phyloP scores from a whole-genome alignment of 331 rosid genomes.

The Telfairia occidentalis region DNA sequence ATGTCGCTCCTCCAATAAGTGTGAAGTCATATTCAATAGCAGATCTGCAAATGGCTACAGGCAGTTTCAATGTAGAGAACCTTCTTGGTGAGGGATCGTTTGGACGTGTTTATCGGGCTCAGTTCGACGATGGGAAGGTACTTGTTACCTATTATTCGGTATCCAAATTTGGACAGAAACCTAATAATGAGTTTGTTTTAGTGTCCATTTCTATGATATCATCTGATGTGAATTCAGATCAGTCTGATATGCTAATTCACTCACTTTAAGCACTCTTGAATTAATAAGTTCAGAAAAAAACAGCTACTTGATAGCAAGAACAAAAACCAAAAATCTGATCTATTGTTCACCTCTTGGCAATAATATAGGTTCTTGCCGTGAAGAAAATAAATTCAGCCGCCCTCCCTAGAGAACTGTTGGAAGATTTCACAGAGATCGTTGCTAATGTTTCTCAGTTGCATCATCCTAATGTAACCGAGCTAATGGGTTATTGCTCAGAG shows the following conservation, averaged over 20 bases:
- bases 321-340: background rate
- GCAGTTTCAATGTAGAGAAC: slow-evolving; percentile 79
- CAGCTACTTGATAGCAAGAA: background rate
- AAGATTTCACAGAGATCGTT: slow-evolving; percentile 60
- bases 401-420: slow-evolving; percentile 43
- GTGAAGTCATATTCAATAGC: slow-evolving; percentile 75
- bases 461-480: slow-evolving; percentile 83
- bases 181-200: background rate
- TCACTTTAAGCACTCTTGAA: background rate
- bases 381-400: slow-evolving; percentile 81
- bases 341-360: slow-evolving; percentile 17
- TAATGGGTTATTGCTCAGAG: slow-evolving; percentile 92
- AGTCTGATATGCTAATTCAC: background rate
- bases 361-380: slow-evolving; percentile 74
- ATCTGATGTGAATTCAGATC: background rate
- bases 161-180: background rate
- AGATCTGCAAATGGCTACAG: slow-evolving; percentile 94
- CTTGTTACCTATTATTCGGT: background rate
- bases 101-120: slow-evolving; percentile 92
- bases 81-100: slow-evolving; percentile 88
- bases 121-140: slow-evolving; percentile 87
- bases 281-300: background rate
- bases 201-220: background rate
- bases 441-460: slow-evolving; percentile 65
- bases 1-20: slow-evolving; percentile 52